Percentiles rank a stretch among this genome's conserved stretches.
phyloP scores from a whole-genome alignment of 2,329 filamentous ascomycete species.

The Verticillium albo-atrum region DNA sequence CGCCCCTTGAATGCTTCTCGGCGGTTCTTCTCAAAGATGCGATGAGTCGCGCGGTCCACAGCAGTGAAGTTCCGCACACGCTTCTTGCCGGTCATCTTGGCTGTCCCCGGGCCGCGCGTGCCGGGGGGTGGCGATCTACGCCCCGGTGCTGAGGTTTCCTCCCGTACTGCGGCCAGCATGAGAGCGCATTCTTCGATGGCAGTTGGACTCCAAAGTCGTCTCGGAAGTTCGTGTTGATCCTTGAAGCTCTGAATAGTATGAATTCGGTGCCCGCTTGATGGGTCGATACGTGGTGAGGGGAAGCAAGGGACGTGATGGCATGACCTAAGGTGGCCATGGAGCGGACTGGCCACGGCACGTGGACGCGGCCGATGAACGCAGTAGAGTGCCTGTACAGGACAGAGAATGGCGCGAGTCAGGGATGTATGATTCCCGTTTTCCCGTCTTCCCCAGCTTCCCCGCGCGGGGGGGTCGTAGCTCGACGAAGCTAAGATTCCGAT shows the following conservation, averaged over 20 bases:
- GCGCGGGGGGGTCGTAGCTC: background rate
- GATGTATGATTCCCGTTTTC: background rate
- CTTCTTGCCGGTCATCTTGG: slow-evolving; percentile 20
- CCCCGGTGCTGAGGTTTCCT: background rate
- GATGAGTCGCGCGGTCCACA: slow-evolving; percentile 33
- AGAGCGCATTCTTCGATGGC: background rate
- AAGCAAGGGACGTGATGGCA: background rate
- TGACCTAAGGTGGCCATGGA: background rate
- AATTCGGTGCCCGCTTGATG: background rate
- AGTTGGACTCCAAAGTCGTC: background rate
- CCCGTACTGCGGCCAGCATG: background rate
- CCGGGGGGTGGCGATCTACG: background rate
- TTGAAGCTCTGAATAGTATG: background rate
- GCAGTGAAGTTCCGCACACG: slow-evolving; percentile 32
- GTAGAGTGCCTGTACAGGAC: background rate
- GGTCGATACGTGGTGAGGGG: background rate
- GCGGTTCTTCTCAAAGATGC: slow-evolving; percentile 33
- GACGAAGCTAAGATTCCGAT: background rate
- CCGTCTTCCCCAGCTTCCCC: background rate
- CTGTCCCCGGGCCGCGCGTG: background rate
- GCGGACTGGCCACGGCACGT: background rate
- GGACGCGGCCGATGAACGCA: background rate
- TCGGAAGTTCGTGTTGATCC: background rate
- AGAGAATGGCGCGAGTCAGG: background rate
- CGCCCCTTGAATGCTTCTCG: slow-evolving; percentile 35